Conservation (phyloP, 2,329 filamentous ascomycete genomes). For the Monilinia vaccinii-corymbosi region DNA sequence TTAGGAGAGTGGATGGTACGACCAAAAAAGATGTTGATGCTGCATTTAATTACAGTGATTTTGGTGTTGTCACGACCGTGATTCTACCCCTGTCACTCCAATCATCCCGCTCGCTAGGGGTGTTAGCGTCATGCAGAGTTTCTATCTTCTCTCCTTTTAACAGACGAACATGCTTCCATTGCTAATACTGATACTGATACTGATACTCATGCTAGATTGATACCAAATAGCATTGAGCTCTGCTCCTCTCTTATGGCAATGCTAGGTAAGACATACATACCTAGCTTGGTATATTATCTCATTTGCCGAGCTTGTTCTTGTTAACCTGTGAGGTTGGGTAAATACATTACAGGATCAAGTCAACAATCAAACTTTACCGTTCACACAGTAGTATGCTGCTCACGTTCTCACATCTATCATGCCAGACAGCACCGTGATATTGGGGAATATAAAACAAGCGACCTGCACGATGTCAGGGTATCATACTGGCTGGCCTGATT, state of each 20-base stretch:
- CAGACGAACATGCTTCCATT: background rate
- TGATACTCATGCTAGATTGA: background rate
- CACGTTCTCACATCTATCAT: background rate
- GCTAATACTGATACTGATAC: background rate
- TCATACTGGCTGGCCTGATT: conserved; percentile 1
- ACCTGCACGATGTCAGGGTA: conserved; percentile 2
- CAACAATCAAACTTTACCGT: too few relatives aligned
- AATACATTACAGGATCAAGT: background rate
- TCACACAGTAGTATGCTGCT: background rate
- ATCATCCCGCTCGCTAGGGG: conserved; percentile 1
- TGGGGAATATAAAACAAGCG: conserved; percentile 1
- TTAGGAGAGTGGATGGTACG: conserved; percentile 14
- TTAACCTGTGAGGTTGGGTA: background rate
- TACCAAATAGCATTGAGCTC: background rate
- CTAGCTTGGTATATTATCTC: background rate
- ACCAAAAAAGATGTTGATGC: conserved; percentile 16
- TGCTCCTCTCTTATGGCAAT: background rate
- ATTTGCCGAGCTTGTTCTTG: background rate
- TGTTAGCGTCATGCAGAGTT: conserved; percentile 4
- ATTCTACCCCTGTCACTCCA: conserved; percentile 6
- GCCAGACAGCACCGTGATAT: background rate
- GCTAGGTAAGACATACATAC: background rate
- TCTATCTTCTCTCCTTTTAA: background rate
- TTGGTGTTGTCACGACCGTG: conserved; percentile 11
- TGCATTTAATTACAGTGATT: conserved; percentile 6